These are phyloP conservation scores for Pistacia atlantica DNA, from an alignment of 345 rosid genomes.

Conservation along the genomic window DNA sequence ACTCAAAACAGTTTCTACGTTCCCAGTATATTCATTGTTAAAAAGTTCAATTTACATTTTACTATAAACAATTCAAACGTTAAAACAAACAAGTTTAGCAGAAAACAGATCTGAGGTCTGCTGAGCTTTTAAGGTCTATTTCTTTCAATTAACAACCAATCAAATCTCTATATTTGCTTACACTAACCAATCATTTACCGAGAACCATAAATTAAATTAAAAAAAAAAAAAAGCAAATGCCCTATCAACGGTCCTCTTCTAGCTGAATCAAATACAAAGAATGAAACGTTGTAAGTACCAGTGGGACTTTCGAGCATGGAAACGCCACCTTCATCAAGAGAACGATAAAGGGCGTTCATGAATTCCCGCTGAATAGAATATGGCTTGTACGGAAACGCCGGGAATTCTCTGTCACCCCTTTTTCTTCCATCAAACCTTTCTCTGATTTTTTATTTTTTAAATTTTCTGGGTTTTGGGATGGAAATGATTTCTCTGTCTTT, in stretches of 20 bases:
- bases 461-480: too few species aligned
- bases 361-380: constrained; percentile 83
- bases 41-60: too few species aligned
- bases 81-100: too few species aligned
- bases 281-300: constrained; percentile 37
- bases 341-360: constrained; percentile 82
- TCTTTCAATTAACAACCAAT: too few species aligned
- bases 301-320: constrained; percentile 99
- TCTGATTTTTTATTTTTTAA: neutral
- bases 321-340: constrained; percentile 78
- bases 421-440: constrained; percentile 28
- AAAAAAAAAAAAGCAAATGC: neutral
- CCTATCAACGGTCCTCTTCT: neutral
- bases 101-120: too few species aligned
- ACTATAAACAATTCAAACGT: too few species aligned
- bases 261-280: neutral
- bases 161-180: too few species aligned
- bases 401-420: constrained; percentile 39
- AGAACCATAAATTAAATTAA: neutral
- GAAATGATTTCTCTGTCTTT: too few species aligned
- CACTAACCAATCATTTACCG: neutral
- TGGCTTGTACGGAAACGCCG: constrained; percentile 77
- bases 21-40: too few species aligned
- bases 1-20: too few species aligned
- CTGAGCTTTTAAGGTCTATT: too few species aligned